Conservation (phyloP, 2,329 filamentous ascomycete species). For the Cadophora sp. region DNA sequence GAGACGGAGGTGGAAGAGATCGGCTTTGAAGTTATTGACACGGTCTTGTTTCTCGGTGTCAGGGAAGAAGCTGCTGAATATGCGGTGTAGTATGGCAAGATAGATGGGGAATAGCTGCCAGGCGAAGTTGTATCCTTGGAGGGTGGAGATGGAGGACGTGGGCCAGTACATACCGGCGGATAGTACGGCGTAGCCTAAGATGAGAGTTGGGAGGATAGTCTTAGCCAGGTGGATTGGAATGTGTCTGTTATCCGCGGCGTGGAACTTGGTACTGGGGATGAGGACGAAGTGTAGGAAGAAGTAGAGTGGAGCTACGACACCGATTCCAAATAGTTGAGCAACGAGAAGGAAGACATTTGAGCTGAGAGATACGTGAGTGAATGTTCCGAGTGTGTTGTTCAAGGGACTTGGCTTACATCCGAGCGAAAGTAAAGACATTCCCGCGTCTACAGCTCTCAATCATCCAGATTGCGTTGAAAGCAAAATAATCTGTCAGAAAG, state of each 20-base stretch:
- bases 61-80: slow-evolving; percentile 19
- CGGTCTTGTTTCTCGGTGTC: slow-evolving; percentile 22
- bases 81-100: slow-evolving; percentile 22
- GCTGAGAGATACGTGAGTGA: background rate
- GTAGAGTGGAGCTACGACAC: slow-evolving; percentile 42
- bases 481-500: slow-evolving; percentile 37
- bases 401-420: slow-evolving; percentile 14
- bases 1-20: slow-evolving; percentile 29
- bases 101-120: slow-evolving; percentile 34
- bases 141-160: slow-evolving; percentile 23
- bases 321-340: slow-evolving; percentile 39
- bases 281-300: slow-evolving; percentile 44
- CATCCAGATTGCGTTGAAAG: slow-evolving; percentile 36
- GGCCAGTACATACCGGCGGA: slow-evolving; percentile 30
- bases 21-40: slow-evolving; percentile 15
- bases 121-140: slow-evolving; percentile 27
- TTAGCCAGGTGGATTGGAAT: slow-evolving; percentile 37
- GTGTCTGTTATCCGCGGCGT: slow-evolving; percentile 42
- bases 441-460: slow-evolving; percentile 40
- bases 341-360: slow-evolving; percentile 32
- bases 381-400: background rate
- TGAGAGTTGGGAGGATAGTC: slow-evolving; percentile 39
- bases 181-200: slow-evolving; percentile 36
- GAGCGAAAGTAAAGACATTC: slow-evolving; percentile 37
- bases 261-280: slow-evolving; percentile 41